phyloP scores from a whole-genome alignment of 495 filamentous ascomycete species.

The Barbatosphaeria neglecta region DNA sequence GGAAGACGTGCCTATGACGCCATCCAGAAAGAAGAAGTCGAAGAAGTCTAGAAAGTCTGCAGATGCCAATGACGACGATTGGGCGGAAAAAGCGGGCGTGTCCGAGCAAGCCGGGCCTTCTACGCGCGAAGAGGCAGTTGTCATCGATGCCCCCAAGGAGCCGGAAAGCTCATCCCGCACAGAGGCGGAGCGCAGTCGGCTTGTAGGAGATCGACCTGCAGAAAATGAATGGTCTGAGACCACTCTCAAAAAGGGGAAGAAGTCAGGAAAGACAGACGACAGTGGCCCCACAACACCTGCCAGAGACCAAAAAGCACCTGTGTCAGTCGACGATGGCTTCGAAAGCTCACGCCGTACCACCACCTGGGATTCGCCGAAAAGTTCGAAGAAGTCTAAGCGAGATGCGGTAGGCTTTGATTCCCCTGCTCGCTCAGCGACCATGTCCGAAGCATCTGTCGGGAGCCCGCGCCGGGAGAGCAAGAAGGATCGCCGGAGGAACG shows the following conservation, averaged over 20 bases:
- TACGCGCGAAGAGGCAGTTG: background rate
- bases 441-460: slow-evolving; percentile 15
- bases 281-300: background rate
- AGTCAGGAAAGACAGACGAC: background rate
- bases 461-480: slow-evolving; percentile 15
- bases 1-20: slow-evolving; percentile 8
- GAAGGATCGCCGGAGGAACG: slow-evolving; percentile 14
- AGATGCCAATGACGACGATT: background rate
- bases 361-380: slow-evolving; percentile 18
- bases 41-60: background rate
- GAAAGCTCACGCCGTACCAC: too few relatives aligned
- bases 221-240: slow-evolving; percentile 8
- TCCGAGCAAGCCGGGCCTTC: background rate
- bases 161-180: slow-evolving; percentile 3
- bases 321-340: slow-evolving; percentile 16
- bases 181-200: background rate
- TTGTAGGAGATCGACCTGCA: background rate
- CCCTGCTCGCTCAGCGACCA: slow-evolving; percentile 13
- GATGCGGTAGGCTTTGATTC: slow-evolving; percentile 14
- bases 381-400: slow-evolving; percentile 17
- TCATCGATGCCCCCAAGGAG: background rate
- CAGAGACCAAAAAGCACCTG: slow-evolving; percentile 2
- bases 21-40: slow-evolving; percentile 10
- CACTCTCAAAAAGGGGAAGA: slow-evolving; percentile 4
- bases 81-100: background rate